Conservation (phyloP, 169 alveolate species). For the Condylostoma magnum region DNA sequence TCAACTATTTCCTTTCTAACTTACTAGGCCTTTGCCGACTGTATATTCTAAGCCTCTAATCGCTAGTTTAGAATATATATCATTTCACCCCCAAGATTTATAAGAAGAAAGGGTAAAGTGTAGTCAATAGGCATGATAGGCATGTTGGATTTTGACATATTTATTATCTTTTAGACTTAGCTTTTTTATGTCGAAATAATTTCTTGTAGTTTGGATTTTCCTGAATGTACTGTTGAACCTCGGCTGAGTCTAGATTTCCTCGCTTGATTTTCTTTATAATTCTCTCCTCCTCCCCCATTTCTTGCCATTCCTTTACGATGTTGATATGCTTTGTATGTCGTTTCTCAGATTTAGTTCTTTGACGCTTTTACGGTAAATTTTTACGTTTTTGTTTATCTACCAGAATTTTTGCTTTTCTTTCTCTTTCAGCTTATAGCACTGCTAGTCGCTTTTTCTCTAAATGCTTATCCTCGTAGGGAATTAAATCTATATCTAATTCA, state of each 20-base stretch:
- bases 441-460: slow-evolving; percentile 52
- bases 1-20: slow-evolving; percentile 81
- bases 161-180: no score
- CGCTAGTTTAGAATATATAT: slow-evolving; percentile 80
- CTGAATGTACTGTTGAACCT: slow-evolving; percentile 50
- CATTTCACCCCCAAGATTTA: slow-evolving; percentile 89
- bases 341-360: slow-evolving; percentile 65
- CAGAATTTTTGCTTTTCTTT: slow-evolving; percentile 47
- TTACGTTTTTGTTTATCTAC: slow-evolving; percentile 35
- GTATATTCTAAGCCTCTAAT: slow-evolving; percentile 78
- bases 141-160: no score
- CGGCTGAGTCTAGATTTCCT: slow-evolving; percentile 72
- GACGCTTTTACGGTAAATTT: background rate
- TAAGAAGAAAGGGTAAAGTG: slow-evolving; percentile 77
- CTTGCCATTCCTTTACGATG: slow-evolving; percentile 74
- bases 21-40: slow-evolving; percentile 65
- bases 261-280: slow-evolving; percentile 81
- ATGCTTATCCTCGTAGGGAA: slow-evolving; percentile 70
- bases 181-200: slow-evolving; percentile 15
- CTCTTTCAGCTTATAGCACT: slow-evolving; percentile 51
- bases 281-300: slow-evolving; percentile 75
- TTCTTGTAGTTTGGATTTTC: slow-evolving; percentile 11
- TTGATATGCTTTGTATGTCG: slow-evolving; percentile 56
- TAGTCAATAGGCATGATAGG: no score
- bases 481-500: slow-evolving; percentile 55